Conservation (phyloP, 768 basidiomycete species). For the Lentinula guzmanii region DNA sequence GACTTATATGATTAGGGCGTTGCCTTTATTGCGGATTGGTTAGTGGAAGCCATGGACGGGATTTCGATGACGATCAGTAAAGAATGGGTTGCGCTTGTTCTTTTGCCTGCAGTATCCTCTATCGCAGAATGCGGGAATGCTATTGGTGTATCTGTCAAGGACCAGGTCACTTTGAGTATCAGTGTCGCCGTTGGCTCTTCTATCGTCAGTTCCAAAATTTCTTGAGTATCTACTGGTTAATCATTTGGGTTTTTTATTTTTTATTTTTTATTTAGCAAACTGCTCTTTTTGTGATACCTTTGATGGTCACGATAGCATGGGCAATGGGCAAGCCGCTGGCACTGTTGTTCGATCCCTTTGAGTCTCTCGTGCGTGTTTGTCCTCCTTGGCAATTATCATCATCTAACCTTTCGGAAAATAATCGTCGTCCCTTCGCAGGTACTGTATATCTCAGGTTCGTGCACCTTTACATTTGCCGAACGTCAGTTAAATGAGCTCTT, state of each 20-base stretch:
- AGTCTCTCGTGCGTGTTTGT: slow-evolving; percentile 42
- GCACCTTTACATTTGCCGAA: background rate
- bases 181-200: slow-evolving; percentile 80
- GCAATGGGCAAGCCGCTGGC: slow-evolving; percentile 72
- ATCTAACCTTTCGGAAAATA: background rate
- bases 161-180: slow-evolving; percentile 76
- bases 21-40: slow-evolving; percentile 52
- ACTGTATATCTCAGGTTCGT: slow-evolving; percentile 42
- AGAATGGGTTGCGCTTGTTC: slow-evolving; percentile 85
- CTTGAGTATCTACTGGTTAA: no score
- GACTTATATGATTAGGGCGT: slow-evolving; percentile 31
- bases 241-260: no score
- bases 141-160: slow-evolving; percentile 82
- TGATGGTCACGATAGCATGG: slow-evolving; percentile 79
- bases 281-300: slow-evolving; percentile 64
- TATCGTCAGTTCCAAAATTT: slow-evolving; percentile 39
- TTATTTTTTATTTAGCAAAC: slow-evolving; percentile 54
- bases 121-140: slow-evolving; percentile 88
- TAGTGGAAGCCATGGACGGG: slow-evolving; percentile 83
- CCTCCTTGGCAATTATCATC: background rate
- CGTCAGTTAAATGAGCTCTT: background rate
- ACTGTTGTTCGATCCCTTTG: slow-evolving; percentile 83
- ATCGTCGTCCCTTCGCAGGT: slow-evolving; percentile 19
- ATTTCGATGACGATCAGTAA: slow-evolving; percentile 68
- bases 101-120: slow-evolving; percentile 80